phyloP scores from a whole-genome alignment of 139 green algal genomes.

The Asterochloris sp. region DNA sequence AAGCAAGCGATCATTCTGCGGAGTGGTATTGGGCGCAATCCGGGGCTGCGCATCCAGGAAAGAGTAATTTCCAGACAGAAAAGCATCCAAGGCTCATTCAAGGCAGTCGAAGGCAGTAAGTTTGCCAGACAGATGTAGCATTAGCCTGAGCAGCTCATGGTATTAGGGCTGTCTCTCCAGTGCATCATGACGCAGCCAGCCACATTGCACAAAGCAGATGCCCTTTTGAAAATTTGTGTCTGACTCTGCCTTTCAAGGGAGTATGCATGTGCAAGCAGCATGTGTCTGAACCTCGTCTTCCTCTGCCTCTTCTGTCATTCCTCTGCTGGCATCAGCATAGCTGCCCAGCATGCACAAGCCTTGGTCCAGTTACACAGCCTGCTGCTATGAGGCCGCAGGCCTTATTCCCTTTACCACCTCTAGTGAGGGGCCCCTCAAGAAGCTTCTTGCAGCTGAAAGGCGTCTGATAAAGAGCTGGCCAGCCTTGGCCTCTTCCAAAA shows the following conservation, averaged over 20 bases:
- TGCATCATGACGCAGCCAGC: neutral
- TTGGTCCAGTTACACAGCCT: neutral
- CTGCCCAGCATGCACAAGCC: slow-evolving; percentile 23
- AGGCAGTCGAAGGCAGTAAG: neutral
- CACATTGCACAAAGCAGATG: neutral
- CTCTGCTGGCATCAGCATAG: slow-evolving; percentile 18
- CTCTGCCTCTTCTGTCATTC: slow-evolving; percentile 22
- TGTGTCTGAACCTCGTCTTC: slow-evolving; percentile 19
- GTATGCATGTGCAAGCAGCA: neutral
- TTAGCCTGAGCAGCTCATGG: neutral
- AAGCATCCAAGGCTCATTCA: slow-evolving; percentile 9
- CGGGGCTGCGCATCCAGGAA: slow-evolving; percentile 25
- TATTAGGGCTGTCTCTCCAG: neutral
- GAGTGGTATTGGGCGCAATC: slow-evolving; percentile 28
- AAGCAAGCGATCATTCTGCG: slow-evolving; percentile 33
- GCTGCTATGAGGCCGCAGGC: neutral
- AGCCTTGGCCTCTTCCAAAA: neutral
- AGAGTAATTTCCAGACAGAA: neutral
- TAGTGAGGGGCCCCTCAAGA: no score
- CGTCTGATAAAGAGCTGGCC: no score
- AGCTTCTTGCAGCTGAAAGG: neutral
- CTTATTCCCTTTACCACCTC: neutral
- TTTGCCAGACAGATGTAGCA: neutral
- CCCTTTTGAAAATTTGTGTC: neutral
- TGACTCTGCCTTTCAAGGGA: neutral